Base-by-base conservation (phyloP, 306 rosid genomes). In the Gastrolobium bilobum region DNA sequence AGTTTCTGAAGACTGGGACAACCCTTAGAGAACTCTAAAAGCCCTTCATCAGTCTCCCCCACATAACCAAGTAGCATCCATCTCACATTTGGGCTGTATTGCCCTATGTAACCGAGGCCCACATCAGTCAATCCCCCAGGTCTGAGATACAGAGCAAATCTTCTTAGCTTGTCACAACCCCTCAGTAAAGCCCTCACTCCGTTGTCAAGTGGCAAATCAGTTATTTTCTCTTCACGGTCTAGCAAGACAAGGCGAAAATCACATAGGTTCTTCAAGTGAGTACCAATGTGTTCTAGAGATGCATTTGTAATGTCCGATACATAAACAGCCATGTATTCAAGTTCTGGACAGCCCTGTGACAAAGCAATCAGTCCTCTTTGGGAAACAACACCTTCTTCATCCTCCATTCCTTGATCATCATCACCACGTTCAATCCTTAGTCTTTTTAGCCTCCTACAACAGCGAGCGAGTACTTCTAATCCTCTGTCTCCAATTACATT, bases 11-110 rank as follows among this genome's bases (percentile, higher is more conserved):
- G 90, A 87, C 96, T 95, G 2, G 98, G 99, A 46, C 99, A 93
- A 6, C 99, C 99, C 58, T 38, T 86, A 1, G 99, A 89, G 75
- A 93, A 93, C 35, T 85, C 85, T 81, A 90, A 54, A 61, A 95
- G 97, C 43, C 99, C 99, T 3, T 69, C 87, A 82, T 95, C 99
- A 11, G 96, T 81, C 56, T 89, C 92, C 5, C 99, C 99, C 20
- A 93, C 97, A 62, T 84, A 91, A 43, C 99, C 99, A 14, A 95
- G 91, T 70, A 95, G 98, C 97, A 95, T 95, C 99, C 99, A 95
- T 79, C 99, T 93, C 76, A 95, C 89, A 43, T 95, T 89, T 46
- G 83, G 94, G 82, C 99, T 95, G 81, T 93, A 87, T 76, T 63
- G 83, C 14, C 99, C 99, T 34, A 95, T 82, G 79, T 91, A 95